A percentile compares a stretch with the other conserved stretches of the same genome.
Conservation (phyloP, 2,329 filamentous ascomycete species). For the Ophiostoma angusticollis region DNA sequence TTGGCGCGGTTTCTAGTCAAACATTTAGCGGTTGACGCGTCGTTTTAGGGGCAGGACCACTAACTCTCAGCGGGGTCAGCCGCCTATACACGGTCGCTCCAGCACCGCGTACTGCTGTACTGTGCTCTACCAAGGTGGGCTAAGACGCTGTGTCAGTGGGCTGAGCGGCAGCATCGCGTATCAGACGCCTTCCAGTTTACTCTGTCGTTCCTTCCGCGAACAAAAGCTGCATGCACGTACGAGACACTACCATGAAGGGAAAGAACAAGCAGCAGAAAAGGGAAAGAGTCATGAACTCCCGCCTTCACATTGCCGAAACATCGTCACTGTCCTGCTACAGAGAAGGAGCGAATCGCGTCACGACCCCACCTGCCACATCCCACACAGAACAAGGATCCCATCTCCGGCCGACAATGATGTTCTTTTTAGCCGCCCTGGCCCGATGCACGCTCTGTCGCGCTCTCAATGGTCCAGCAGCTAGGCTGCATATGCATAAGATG, state of each 20-base stretch:
- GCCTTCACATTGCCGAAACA: too few species aligned
- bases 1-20: conserved; percentile 11
- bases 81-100: background rate
- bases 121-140: too few species aligned
- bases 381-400: conserved; percentile 1
- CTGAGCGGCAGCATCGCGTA: too few species aligned
- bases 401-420: background rate
- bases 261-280: too few species aligned
- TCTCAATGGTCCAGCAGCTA: conserved; percentile 5
- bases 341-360: conserved; percentile 12
- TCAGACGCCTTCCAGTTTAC: background rate
- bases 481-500: background rate
- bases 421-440: conserved; percentile 11
- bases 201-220: conserved; percentile 1
- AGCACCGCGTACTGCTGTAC: conserved; percentile 7
- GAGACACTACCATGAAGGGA: too few species aligned
- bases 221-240: too few species aligned
- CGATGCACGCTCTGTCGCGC: conserved; percentile 7
- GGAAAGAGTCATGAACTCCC: too few species aligned
- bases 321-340: too few species aligned
- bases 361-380: conserved; percentile 7
- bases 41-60: conserved; percentile 1
- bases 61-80: conserved; percentile 1
- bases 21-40: conserved; percentile 10
- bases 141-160: too few species aligned